phyloP scores from a whole-genome alignment of 148 eudicot genomes.

The Camellia granthamiana region DNA sequence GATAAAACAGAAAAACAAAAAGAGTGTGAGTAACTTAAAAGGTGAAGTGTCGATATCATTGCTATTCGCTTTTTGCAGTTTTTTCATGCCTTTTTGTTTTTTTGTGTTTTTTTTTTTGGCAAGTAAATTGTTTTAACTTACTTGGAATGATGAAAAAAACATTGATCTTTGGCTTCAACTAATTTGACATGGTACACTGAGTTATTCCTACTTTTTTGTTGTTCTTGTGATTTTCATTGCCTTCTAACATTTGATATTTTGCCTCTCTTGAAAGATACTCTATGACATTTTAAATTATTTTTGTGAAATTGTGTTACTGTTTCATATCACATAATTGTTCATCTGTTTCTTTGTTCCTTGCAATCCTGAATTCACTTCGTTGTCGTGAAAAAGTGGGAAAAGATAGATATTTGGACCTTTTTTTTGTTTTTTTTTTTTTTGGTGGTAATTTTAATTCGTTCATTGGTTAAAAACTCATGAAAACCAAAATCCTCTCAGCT shows the following conservation, averaged over 20 bases:
- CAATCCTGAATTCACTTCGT: background rate
- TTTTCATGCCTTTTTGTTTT: background rate
- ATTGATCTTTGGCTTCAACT: background rate
- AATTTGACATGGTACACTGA: background rate
- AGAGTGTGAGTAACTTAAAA: too few species aligned
- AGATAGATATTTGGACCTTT: background rate
- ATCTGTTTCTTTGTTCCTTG: background rate
- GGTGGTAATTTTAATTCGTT: too few species aligned
- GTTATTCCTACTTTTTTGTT: background rate
- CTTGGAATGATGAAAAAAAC: background rate
- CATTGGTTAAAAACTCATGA: background rate
- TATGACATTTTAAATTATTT: background rate
- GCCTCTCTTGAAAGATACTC: background rate
- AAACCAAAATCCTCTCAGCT: background rate
- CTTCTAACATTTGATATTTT: background rate
- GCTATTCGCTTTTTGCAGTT: background rate
- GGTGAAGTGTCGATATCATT: too few species aligned
- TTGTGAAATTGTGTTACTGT: background rate
- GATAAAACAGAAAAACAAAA: too few species aligned
- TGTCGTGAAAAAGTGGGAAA: background rate
- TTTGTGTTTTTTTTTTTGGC: background rate
- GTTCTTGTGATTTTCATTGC: background rate
- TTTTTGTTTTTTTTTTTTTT: background rate
- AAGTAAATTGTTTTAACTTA: background rate
- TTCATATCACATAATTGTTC: background rate